Conservation (phyloP, 495 filamentous ascomycete species). For the Penicillium roqueforti region DNA sequence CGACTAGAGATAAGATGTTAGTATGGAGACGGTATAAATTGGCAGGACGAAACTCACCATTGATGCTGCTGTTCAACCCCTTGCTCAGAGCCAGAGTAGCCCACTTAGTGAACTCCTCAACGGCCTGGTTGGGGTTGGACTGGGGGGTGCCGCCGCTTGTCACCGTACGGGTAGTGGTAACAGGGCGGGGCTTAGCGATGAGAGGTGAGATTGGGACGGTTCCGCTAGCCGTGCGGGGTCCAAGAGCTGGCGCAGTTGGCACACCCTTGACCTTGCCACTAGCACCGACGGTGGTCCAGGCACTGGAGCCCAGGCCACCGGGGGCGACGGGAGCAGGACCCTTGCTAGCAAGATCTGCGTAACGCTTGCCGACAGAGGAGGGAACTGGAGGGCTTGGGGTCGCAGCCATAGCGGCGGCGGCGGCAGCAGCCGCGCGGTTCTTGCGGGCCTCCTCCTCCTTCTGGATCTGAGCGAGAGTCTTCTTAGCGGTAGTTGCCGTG, state of each 20-base stretch:
- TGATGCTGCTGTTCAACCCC: constrained; percentile 57
- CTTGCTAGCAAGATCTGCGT: constrained; percentile 93
- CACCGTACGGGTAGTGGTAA: constrained; percentile 30
- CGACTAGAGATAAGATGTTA: constrained; percentile 51
- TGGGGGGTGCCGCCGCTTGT: constrained; percentile 32
- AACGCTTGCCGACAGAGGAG: constrained; percentile 70
- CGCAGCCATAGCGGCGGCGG: constrained; percentile 47
- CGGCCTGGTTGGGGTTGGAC: constrained; percentile 53
- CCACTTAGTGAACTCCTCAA: constrained; percentile 94
- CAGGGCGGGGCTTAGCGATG: constrained; percentile 28
- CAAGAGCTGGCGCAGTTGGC: constrained; percentile 50
- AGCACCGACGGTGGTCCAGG: constrained; percentile 96
- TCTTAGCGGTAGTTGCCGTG: constrained; percentile 56
- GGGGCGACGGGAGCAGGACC: constrained; percentile 37
- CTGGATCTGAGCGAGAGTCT: constrained; percentile 93
- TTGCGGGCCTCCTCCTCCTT: constrained; percentile 93
- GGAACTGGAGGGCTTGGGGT: constrained; percentile 47
- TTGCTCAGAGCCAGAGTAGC: constrained; percentile 65
- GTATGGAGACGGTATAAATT: constrained; percentile 6
- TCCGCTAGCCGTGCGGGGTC: constrained; percentile 55
- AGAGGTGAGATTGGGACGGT: constrained; percentile 41
- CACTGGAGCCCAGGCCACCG: constrained; percentile 43
- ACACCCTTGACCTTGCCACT: constrained; percentile 82
- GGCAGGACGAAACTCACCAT: constrained; percentile 39
- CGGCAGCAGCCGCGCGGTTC: constrained; percentile 57